These are phyloP conservation scores for Casaregolazyma lundiana DNA, from an alignment of 1,139 yeast species.

Conservation along the genomic window DNA sequence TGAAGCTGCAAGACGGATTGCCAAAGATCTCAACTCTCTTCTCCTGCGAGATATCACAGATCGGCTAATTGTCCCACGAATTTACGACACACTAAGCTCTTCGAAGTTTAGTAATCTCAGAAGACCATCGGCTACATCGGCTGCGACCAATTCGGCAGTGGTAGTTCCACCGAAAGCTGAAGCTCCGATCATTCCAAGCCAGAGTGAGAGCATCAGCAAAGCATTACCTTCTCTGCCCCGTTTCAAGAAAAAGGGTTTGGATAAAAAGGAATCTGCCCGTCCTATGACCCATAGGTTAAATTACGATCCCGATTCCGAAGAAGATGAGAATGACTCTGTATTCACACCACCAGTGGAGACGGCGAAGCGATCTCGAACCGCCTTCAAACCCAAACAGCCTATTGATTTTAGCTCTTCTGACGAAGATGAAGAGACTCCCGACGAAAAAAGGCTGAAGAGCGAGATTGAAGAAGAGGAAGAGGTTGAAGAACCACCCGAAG, in stretches of 20 bases:
- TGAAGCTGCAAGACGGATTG: conserved; percentile 56
- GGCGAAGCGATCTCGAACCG: background rate
- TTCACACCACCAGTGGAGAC: background rate
- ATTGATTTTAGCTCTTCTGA: conserved; percentile 26
- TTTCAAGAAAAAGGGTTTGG: conserved; percentile 39
- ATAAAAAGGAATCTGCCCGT: conserved; percentile 29
- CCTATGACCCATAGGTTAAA: conserved; percentile 77
- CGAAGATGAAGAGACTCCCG: conserved; percentile 17
- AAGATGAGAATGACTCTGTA: conserved; percentile 36
- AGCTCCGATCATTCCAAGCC: conserved; percentile 3
- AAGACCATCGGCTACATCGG: conserved; percentile 13
- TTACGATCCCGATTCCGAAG: conserved; percentile 45
- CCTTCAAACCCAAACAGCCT: background rate
- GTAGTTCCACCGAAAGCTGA: conserved; percentile 7
- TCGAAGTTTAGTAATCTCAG: conserved; percentile 45
- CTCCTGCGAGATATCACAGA: conserved; percentile 71
- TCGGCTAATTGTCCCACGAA: conserved; percentile 65
- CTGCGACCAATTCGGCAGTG: conserved; percentile 10
- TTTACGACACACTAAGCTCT: conserved; percentile 58
- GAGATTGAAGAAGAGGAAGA: conserved; percentile 9
- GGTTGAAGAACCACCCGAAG: conserved; percentile 11
- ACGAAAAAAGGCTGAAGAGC: conserved; percentile 20
- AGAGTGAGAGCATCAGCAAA: conserved; percentile 12
- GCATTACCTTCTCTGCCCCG: conserved; percentile 40
- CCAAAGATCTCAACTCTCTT: conserved; percentile 60